Evolutionary conservation across 352 stramenopile genomes (phyloP).

Genomic region (Aphanomyces euteiches): DNA sequence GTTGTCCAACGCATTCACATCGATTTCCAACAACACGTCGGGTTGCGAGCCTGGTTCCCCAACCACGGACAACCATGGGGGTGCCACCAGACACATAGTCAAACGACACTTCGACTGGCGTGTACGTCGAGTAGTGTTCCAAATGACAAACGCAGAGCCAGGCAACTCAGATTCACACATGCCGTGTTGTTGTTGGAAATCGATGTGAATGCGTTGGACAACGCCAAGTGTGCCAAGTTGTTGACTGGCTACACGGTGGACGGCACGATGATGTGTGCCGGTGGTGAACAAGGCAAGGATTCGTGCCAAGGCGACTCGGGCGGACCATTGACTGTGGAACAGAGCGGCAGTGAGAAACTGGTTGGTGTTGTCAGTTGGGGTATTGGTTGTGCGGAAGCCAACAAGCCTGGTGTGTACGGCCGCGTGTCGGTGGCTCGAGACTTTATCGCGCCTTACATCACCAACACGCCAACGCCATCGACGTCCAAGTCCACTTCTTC

Average conservation of each 20-base stretch:
- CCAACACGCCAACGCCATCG: neutral
- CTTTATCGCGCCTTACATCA: constrained; percentile 38
- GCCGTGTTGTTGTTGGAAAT: constrained; percentile 44
- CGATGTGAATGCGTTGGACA: constrained; percentile 41
- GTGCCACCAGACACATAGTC: constrained; percentile 40
- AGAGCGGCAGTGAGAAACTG: constrained; percentile 37
- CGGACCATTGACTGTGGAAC: constrained; percentile 37
- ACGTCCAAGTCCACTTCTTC: neutral
- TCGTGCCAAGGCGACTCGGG: constrained; percentile 63
- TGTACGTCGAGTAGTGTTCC: constrained; percentile 34
- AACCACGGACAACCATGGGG: constrained; percentile 37
- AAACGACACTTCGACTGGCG: constrained; percentile 39
- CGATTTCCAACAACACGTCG: constrained; percentile 41
- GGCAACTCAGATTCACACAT: too few relatives aligned
- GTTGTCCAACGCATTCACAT: constrained; percentile 45
- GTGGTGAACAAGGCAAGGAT: constrained; percentile 44
- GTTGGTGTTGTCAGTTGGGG: constrained; percentile 63
- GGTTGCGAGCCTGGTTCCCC: constrained; percentile 34
- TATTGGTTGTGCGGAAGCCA: constrained; percentile 47
- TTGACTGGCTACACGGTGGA: constrained; percentile 48
- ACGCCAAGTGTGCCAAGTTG: constrained; percentile 38
- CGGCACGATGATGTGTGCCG: constrained; percentile 59
- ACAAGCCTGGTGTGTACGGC: constrained; percentile 44
- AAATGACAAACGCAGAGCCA: too few relatives aligned
- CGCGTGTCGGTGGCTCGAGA: constrained; percentile 33